Evolutionary conservation across 2,329 filamentous ascomycete genomes (phyloP).

Genomic region (Aspergillus sp.): DNA sequence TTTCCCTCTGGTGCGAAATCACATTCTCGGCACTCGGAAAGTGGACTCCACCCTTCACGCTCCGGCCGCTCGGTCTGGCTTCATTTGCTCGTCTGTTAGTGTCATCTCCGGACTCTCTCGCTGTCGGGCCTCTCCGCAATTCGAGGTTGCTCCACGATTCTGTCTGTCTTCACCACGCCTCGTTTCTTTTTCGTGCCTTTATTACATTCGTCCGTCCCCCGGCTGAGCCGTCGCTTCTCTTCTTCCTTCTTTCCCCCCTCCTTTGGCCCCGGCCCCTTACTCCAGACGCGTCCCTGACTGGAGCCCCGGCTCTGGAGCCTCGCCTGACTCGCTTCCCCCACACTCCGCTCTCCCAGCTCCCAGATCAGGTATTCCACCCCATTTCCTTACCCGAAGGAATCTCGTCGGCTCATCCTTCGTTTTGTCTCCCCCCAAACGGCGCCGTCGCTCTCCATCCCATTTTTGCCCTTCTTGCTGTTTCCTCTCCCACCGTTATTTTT

Average conservation of each 20-base stretch:
- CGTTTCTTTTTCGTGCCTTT: slow-evolving; percentile 7
- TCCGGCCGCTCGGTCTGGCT: slow-evolving; percentile 20
- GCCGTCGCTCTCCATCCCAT: neutral
- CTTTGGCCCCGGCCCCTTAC: slow-evolving; percentile 7
- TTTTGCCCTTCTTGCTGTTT: neutral
- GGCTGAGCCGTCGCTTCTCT: slow-evolving; percentile 14
- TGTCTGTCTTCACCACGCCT: neutral
- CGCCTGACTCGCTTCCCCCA: slow-evolving; percentile 28
- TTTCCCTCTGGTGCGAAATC: neutral
- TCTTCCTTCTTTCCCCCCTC: slow-evolving; percentile 7
- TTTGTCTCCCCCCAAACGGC: neutral
- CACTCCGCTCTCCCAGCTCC: slow-evolving; percentile 29
- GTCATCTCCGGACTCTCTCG: slow-evolving; percentile 8
- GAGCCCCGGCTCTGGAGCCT: slow-evolving; percentile 28
- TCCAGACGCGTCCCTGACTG: slow-evolving; percentile 27
- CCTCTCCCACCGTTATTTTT: neutral
- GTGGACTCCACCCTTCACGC: slow-evolving; percentile 16
- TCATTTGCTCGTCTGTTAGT: slow-evolving; percentile 7
- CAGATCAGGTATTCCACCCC: slow-evolving; percentile 9
- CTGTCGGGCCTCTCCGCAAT: slow-evolving; percentile 16
- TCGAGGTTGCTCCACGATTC: neutral
- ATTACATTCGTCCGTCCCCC: slow-evolving; percentile 19
- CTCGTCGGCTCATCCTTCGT: too few relatives aligned
- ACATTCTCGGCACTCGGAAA: slow-evolving; percentile 24
- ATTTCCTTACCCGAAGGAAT: neutral